A percentile compares a stretch with the other conserved stretches of the same genome.
phyloP scores from a whole-genome alignment of 345 rosid species.

The Aethionema arabicum region DNA sequence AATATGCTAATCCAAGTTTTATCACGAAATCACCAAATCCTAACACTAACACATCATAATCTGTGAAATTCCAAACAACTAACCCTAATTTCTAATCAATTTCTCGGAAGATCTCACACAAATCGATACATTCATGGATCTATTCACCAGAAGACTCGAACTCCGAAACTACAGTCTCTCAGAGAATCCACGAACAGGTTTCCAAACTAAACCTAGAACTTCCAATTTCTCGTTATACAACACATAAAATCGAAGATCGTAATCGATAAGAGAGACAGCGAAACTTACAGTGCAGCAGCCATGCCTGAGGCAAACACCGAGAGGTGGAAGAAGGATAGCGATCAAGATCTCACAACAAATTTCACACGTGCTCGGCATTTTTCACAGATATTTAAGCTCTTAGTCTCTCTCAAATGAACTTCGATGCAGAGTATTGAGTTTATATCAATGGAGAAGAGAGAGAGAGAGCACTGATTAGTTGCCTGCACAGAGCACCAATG shows the following conservation, averaged over 20 bases:
- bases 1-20: too few relatives aligned
- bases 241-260: background rate
- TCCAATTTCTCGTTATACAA: background rate
- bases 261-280: background rate
- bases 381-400: background rate
- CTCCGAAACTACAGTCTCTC: too few relatives aligned
- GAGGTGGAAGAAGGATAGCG: constrained; percentile 81
- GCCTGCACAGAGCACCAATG: constrained; percentile 14
- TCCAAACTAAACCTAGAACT: background rate
- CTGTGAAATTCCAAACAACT: too few relatives aligned
- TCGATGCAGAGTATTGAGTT: background rate
- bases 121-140: too few relatives aligned
- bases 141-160: too few relatives aligned
- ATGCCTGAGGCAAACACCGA: constrained; percentile 81
- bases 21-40: too few relatives aligned
- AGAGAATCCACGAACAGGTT: too few relatives aligned
- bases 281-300: constrained; percentile 82
- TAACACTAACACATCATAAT: too few relatives aligned
- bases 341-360: constrained; percentile 77
- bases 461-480: constrained; percentile 9
- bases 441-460: constrained; percentile 16
- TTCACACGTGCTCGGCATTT: constrained; percentile 64
- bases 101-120: too few relatives aligned
- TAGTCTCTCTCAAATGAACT: too few relatives aligned
- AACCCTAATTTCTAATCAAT: too few relatives aligned